Conservation (phyloP, 2,329 filamentous ascomycete species). For the Fusarium proliferatum region DNA sequence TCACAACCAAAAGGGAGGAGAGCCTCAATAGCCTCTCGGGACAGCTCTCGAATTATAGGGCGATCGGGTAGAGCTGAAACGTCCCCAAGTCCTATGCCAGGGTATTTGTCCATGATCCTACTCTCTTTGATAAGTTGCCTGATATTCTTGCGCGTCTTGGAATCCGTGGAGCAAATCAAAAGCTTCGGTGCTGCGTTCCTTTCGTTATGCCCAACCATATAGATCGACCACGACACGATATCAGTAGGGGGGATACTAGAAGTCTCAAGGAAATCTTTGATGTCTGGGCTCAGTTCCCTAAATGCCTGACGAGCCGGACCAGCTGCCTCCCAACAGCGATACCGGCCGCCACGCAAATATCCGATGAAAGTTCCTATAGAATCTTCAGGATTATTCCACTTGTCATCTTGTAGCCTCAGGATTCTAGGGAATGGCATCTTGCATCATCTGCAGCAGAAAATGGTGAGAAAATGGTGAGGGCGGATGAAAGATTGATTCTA, state of each 20-base stretch:
- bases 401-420: accelerated
- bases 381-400: accelerated
- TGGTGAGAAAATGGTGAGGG: accelerated
- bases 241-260: background rate
- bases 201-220: background rate
- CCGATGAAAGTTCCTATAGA: background rate
- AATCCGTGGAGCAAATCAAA: background rate
- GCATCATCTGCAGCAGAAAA: accelerated
- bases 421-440: background rate
- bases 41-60: background rate
- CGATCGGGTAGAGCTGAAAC: background rate
- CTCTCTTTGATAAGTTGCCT: background rate
- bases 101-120: background rate
- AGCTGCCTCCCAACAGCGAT: background rate
- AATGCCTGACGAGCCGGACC: background rate
- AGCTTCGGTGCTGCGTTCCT: background rate
- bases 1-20: accelerated
- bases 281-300: background rate
- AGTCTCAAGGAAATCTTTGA: background rate
- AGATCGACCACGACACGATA: background rate
- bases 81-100: background rate
- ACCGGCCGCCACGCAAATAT: background rate
- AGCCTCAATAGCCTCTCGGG: background rate
- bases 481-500: background rate
- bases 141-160: background rate